Evolutionary conservation across 169 alveolate genomes (phyloP).

Genomic region (Condylostoma magnum): DNA sequence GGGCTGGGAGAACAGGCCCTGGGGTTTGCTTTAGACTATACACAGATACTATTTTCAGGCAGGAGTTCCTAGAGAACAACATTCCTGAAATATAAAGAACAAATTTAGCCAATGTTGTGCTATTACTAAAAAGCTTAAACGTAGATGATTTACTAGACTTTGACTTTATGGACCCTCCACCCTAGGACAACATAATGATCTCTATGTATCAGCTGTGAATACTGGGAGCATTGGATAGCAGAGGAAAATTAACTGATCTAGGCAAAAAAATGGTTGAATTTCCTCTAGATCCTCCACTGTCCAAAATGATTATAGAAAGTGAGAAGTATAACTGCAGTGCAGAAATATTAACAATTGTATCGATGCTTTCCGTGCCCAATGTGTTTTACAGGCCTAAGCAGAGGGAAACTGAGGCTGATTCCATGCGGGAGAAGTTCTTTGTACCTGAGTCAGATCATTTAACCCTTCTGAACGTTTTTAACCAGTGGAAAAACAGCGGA

Average conservation of each 20-base stretch:
- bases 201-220: constrained; percentile 98
- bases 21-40: constrained; percentile 99
- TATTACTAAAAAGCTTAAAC: constrained; percentile 96
- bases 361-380: constrained; percentile 97
- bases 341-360: constrained; percentile 95
- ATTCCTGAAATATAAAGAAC: constrained; percentile 99
- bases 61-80: constrained; percentile 96
- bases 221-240: constrained; percentile 93
- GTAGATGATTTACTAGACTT: constrained; percentile 94
- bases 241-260: constrained; percentile 87
- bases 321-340: constrained; percentile 90
- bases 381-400: constrained; percentile 98
- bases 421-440: constrained; percentile 97
- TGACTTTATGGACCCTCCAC: constrained; percentile 99
- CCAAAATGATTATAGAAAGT: constrained; percentile 95
- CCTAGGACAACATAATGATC: constrained; percentile 94
- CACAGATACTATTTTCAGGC: constrained; percentile 94
- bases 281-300: constrained; percentile 99
- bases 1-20: constrained; percentile 99
- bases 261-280: constrained; percentile 98
- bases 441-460: constrained; percentile 99
- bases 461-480: constrained; percentile 96
- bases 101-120: constrained; percentile 97
- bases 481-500: constrained; percentile 95
- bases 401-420: constrained; percentile 92